These are phyloP conservation scores for Candida freyschussii DNA, from an alignment of 1,139 yeast species.

Conservation along the genomic window DNA sequence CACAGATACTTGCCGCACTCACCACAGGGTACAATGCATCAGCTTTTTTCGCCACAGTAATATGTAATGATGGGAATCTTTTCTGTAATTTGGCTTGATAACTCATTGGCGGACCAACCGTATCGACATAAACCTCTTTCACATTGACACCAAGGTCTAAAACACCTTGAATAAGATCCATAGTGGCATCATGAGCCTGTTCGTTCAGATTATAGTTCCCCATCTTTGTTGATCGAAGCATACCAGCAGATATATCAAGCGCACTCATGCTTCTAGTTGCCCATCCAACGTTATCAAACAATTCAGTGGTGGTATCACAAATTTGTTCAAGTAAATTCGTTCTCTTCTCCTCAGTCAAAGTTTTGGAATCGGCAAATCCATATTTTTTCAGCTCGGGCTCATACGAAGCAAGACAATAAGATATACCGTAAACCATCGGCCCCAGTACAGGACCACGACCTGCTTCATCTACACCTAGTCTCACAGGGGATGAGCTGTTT, in stretches of 20 bases:
- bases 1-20: conserved; percentile 94
- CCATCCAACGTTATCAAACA: conserved; percentile 72
- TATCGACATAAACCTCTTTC: conserved; percentile 77
- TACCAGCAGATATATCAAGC: conserved; percentile 79
- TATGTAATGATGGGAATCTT: conserved; percentile 63
- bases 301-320: conserved; percentile 42
- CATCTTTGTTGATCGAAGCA: conserved; percentile 60
- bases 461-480: conserved; percentile 95
- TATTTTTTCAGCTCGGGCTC: conserved; percentile 48
- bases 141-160: conserved; percentile 58
- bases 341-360: conserved; percentile 69
- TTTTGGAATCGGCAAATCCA: conserved; percentile 93
- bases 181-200: conserved; percentile 95
- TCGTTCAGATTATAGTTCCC: conserved; percentile 79
- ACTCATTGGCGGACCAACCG: conserved; percentile 90
- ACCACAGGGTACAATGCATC: conserved; percentile 93
- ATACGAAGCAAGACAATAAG: conserved; percentile 63
- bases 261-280: conserved; percentile 84
- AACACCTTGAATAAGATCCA: conserved; percentile 62
- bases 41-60: conserved; percentile 93
- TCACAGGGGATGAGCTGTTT: conserved; percentile 24
- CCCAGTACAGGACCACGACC: conserved; percentile 98
- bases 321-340: conserved; percentile 55
- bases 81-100: conserved; percentile 72
- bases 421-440: conserved; percentile 93